These are phyloP conservation scores for Flaveria bidentis DNA, from an alignment of 129 eudicot genomes.

Conservation along the genomic window DNA sequence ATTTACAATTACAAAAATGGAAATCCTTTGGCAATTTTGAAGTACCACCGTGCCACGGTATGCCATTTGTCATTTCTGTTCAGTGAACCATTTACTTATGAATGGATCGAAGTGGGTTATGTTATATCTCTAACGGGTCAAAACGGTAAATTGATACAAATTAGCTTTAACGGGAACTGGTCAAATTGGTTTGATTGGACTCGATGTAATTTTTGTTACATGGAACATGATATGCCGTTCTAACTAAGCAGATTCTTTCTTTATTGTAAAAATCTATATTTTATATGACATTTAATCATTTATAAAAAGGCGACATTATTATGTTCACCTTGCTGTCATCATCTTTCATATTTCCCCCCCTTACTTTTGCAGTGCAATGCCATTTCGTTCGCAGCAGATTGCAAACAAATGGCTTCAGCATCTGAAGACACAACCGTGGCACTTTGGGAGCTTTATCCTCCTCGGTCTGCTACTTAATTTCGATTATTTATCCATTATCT, in stretches of 20 bases:
- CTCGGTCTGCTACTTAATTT: slow-evolving; percentile 37
- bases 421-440: slow-evolving; percentile 87
- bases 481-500: background rate
- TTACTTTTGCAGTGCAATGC: slow-evolving; percentile 67
- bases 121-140: background rate
- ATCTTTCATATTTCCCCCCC: slow-evolving; percentile 7
- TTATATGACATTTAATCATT: no score
- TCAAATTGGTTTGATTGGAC: background rate
- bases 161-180: background rate
- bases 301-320: no score
- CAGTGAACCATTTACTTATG: background rate
- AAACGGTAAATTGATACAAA: background rate
- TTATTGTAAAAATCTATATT: background rate
- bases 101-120: background rate
- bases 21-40: slow-evolving; percentile 76
- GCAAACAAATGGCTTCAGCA: slow-evolving; percentile 76
- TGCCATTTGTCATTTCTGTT: slow-evolving; percentile 14
- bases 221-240: no score
- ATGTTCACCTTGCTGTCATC: background rate
- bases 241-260: background rate
- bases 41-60: slow-evolving; percentile 74
- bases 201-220: background rate
- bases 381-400: slow-evolving; percentile 59
- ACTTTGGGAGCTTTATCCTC: slow-evolving; percentile 85
- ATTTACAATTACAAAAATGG: slow-evolving; percentile 73